A percentile compares a stretch with the other conserved stretches of the same genome.
phyloP scores from a whole-genome alignment of 176 grass and related monocot genomes.

The Musa acuminata region DNA sequence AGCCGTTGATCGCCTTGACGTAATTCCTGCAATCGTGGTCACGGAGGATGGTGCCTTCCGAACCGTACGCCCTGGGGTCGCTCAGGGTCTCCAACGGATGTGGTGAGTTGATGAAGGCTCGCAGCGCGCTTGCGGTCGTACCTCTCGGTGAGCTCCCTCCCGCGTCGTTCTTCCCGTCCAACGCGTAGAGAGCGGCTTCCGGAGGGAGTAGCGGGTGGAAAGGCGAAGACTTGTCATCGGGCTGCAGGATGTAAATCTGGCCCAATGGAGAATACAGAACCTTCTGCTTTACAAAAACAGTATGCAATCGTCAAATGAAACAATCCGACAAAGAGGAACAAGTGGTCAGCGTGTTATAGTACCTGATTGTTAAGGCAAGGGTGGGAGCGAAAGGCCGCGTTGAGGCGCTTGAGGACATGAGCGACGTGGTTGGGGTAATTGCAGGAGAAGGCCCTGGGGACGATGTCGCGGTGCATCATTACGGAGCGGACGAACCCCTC shows the following conservation, averaged over 20 bases:
- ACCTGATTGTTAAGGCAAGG: constrained; percentile 76
- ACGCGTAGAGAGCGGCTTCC: constrained; percentile 62
- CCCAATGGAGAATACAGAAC: constrained; percentile 81
- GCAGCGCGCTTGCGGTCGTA: constrained; percentile 46
- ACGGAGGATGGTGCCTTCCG: constrained; percentile 70
- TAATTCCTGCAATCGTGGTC: constrained; percentile 98
- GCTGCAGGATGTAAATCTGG: constrained; percentile 78
- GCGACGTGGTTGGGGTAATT: constrained; percentile 72
- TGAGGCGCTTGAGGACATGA: constrained; percentile 66
- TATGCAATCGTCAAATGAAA: no score
- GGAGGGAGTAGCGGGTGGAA: constrained; percentile 70
- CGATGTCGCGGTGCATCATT: constrained; percentile 91
- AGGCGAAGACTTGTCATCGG: constrained; percentile 50
- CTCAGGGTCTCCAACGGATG: constrained; percentile 96
- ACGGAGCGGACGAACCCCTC: constrained; percentile 58
- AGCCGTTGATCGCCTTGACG: constrained; percentile 38
- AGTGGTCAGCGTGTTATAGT: not conserved
- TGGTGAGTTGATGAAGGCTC: constrained; percentile 84
- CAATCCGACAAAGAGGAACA: not conserved
- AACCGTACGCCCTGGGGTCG: constrained; percentile 68
- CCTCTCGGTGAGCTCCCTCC: constrained; percentile 22
- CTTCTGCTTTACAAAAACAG: constrained; percentile 22
- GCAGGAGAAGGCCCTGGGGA: constrained; percentile 94
- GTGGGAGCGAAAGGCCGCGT: constrained; percentile 56
- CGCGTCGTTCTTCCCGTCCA: constrained; percentile 24